Evolutionary conservation across 1,139 yeast species (phyloP).

Genomic region (Suhomyces anneliseae): DNA sequence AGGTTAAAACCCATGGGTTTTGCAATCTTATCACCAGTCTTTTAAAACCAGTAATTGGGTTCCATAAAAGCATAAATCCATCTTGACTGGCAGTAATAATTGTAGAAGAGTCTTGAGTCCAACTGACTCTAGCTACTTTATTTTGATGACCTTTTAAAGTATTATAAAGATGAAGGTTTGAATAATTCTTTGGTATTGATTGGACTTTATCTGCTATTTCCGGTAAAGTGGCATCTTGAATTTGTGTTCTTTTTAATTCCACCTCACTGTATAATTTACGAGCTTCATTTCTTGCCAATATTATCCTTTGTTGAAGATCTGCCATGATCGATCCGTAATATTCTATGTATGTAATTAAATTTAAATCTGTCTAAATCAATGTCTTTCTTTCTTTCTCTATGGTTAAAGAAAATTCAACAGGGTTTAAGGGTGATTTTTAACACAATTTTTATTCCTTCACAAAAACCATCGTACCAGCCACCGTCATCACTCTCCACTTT

Average conservation of each 20-base stretch:
- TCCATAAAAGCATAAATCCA: slow-evolving; percentile 86
- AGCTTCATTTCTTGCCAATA: slow-evolving; percentile 47
- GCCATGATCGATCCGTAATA: not conserved
- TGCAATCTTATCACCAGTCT: slow-evolving; percentile 67
- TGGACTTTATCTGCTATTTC: slow-evolving; percentile 35
- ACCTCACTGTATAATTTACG: slow-evolving; percentile 49
- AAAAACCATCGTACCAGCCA: too few relatives aligned
- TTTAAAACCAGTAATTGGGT: slow-evolving; percentile 70
- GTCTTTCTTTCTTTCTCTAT: too few relatives aligned
- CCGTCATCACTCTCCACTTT: too few relatives aligned
- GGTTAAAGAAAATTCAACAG: too few relatives aligned
- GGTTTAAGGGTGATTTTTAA: too few relatives aligned
- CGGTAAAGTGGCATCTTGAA: slow-evolving; percentile 48
- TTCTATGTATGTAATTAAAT: not conserved
- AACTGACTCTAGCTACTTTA: slow-evolving; percentile 66
- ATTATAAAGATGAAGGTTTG: slow-evolving; percentile 35
- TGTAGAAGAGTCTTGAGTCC: slow-evolving; percentile 62
- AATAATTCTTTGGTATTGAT: slow-evolving; percentile 31
- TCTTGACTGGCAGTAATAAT: slow-evolving; percentile 82
- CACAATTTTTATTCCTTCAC: too few relatives aligned
- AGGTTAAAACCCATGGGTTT: slow-evolving; percentile 76
- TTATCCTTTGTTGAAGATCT: slow-evolving; percentile 21
- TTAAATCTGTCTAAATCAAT: not conserved
- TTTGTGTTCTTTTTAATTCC: slow-evolving; percentile 39
- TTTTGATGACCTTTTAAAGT: slow-evolving; percentile 72